A percentile compares a stretch with the other conserved stretches of the same genome.
Evolutionary conservation across 176 grass and related monocot species (phyloP).

Genomic region (Phoenix dactylifera): DNA sequence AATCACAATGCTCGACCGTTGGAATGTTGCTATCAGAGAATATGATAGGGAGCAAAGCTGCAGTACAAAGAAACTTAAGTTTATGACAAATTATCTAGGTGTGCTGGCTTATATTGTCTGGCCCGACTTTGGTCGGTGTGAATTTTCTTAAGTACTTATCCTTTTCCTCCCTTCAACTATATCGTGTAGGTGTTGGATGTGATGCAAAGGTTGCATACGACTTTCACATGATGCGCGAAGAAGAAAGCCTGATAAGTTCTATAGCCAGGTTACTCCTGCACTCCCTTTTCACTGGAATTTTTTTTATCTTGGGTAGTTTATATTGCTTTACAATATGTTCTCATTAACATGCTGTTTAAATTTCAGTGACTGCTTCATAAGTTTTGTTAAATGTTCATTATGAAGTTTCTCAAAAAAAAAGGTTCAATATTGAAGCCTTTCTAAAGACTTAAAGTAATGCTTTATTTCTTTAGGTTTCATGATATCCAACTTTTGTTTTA

Average conservation of each 20-base stretch:
- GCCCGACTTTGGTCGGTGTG: not conserved
- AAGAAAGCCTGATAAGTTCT: constrained; percentile 79
- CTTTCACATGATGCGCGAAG: constrained; percentile 75
- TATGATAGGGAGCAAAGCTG: constrained; percentile 30
- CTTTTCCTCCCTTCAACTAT: not conserved
- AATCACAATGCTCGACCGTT: constrained; percentile 80
- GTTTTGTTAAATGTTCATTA: too few species aligned
- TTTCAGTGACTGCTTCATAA: too few species aligned
- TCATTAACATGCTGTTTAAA: too few species aligned
- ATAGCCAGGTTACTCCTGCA: constrained; percentile 50
- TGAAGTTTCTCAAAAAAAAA: too few species aligned
- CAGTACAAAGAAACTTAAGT: constrained; percentile 57
- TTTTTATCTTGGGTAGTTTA: too few species aligned
- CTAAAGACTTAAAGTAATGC: too few species aligned
- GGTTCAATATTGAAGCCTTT: too few species aligned
- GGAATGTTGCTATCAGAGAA: constrained; percentile 69
- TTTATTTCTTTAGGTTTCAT: too few species aligned
- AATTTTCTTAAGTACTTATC: not conserved
- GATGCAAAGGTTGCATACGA: constrained; percentile 97
- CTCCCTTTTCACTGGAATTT: too few species aligned
- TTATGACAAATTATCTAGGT: constrained; percentile 97
- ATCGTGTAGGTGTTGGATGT: constrained; percentile 71
- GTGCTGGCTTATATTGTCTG: constrained; percentile 5
- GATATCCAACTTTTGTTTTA: too few species aligned
- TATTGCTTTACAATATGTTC: too few species aligned